Evolutionary conservation across 2,329 filamentous ascomycete genomes (phyloP).

Genomic region (Ceratocystis albifundus): DNA sequence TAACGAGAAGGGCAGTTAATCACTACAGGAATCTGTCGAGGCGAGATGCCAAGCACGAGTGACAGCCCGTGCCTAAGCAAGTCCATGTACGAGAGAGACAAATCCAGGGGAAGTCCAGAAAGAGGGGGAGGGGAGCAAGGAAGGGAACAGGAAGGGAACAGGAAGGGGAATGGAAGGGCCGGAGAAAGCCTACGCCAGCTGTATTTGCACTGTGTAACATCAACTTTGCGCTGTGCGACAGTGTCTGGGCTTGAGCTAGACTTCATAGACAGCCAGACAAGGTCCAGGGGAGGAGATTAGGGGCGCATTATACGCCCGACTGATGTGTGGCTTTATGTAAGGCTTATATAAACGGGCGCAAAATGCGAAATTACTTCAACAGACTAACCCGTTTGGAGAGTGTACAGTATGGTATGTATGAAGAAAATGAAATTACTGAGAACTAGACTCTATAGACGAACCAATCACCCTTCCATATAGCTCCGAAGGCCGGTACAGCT

Average conservation of each 20-base stretch:
- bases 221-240: neutral
- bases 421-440: neutral
- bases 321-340: neutral
- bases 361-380: neutral
- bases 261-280: neutral
- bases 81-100: neutral
- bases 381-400: no score
- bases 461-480: no score
- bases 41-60: no score
- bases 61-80: neutral
- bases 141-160: neutral
- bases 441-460: no score
- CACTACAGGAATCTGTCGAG: no score
- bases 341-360: neutral
- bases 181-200: neutral
- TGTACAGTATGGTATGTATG: neutral
- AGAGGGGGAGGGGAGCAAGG: neutral
- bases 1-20: no score
- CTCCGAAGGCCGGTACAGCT: no score
- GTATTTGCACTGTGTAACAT: neutral
- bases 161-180: neutral
- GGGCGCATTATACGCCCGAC: neutral
- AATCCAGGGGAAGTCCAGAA: neutral
- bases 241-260: neutral
- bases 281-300: neutral